Conservation (phyloP, 805 yeast genomes). For the Candida vaughaniae region DNA sequence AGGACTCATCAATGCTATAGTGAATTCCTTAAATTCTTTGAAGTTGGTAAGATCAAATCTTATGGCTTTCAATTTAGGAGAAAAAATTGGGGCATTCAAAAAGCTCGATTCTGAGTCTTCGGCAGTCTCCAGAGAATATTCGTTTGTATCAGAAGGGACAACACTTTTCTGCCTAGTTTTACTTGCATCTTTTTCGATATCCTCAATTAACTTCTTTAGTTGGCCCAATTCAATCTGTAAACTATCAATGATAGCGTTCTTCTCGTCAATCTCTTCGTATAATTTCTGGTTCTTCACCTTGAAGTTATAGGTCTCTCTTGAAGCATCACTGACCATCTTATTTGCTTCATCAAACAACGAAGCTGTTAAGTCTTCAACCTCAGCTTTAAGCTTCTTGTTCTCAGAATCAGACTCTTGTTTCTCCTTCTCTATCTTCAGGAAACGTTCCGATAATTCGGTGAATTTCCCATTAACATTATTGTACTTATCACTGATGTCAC, state of each 20-base stretch:
- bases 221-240: conserved; percentile 67
- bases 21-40: conserved; percentile 45
- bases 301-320: conserved; percentile 59
- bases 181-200: conserved; percentile 45
- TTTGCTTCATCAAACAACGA: conserved; percentile 83
- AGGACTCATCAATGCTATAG: conserved; percentile 31
- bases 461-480: conserved; percentile 30
- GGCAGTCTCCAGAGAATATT: conserved; percentile 13
- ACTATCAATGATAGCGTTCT: conserved; percentile 62
- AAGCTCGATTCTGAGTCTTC: background rate
- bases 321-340: conserved; percentile 77
- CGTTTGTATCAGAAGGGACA: background rate
- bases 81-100: conserved; percentile 24
- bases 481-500: conserved; percentile 28
- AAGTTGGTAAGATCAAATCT: conserved; percentile 47
- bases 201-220: conserved; percentile 59
- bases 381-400: conserved; percentile 59
- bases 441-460: background rate
- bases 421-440: conserved; percentile 12
- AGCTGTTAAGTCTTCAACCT: conserved; percentile 77
- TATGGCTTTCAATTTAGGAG: conserved; percentile 35
- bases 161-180: conserved; percentile 7
- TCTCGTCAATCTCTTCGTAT: conserved; percentile 56
- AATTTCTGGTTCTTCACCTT: conserved; percentile 60
- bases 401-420: conserved; percentile 57